Conservation (phyloP, 768 basidiomycete species). For the Coprinellus micaceus region DNA sequence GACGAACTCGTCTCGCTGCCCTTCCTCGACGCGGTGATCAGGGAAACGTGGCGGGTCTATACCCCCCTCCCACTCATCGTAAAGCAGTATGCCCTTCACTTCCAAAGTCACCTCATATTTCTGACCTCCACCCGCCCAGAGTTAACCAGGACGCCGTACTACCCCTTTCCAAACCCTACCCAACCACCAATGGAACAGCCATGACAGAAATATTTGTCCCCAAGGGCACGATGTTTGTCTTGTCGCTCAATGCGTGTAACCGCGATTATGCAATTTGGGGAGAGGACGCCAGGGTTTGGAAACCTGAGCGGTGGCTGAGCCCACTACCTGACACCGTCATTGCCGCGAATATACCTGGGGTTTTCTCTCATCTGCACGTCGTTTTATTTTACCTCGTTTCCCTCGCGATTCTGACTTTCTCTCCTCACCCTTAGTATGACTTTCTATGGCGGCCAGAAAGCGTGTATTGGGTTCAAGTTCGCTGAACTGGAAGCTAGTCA, state of each 20-base stretch:
- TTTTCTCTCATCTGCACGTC: slow-evolving; percentile 3
- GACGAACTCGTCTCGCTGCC: slow-evolving; percentile 35
- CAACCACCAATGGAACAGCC: slow-evolving; percentile 26
- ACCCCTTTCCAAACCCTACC: slow-evolving; percentile 32
- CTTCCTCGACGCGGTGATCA: slow-evolving; percentile 38
- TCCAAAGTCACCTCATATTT: background rate
- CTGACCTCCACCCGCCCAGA: background rate
- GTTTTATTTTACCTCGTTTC: background rate
- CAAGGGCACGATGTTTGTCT: slow-evolving; percentile 26
- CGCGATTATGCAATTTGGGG: slow-evolving; percentile 1
- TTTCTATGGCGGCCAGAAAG: slow-evolving; percentile 10
- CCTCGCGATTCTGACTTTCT: background rate
- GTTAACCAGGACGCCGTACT: slow-evolving; percentile 23
- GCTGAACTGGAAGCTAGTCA: slow-evolving; percentile 41
- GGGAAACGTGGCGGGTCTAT: slow-evolving; percentile 38
- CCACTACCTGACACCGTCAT: background rate
- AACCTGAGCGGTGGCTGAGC: background rate
- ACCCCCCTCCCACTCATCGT: slow-evolving; percentile 22
- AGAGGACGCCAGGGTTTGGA: background rate
- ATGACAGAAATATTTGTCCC: slow-evolving; percentile 35
- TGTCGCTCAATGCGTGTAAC: background rate
- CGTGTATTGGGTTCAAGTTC: slow-evolving; percentile 37
- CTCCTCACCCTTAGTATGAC: background rate
- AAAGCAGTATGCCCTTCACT: slow-evolving; percentile 16
- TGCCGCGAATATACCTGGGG: background rate